Evolutionary conservation across 2,329 filamentous ascomycete genomes (phyloP).

Genomic region (Talaromyces sp.): DNA sequence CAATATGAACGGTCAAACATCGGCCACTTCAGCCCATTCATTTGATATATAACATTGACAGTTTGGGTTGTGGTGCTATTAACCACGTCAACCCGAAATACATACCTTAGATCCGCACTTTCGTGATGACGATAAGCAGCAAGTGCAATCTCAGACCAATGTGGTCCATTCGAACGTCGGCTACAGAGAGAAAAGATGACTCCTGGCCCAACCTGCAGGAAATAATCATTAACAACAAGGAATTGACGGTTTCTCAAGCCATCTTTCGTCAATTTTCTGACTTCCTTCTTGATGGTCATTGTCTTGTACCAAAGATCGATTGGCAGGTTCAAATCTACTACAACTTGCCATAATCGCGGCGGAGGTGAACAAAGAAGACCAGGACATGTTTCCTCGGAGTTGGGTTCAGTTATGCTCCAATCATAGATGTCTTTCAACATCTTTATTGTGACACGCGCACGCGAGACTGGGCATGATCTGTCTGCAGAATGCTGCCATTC

Average conservation of each 20-base stretch:
- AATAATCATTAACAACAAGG: slow-evolving; percentile 6
- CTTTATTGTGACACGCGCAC: background rate
- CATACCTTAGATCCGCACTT: background rate
- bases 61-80: background rate
- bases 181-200: slow-evolving; percentile 9
- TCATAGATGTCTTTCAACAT: background rate
- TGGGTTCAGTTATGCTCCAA: background rate
- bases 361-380: no score
- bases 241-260: background rate
- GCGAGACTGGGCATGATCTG: background rate
- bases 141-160: slow-evolving; percentile 13
- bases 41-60: background rate
- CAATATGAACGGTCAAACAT: background rate
- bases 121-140: slow-evolving; percentile 8
- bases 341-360: no score
- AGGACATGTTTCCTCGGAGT: no score
- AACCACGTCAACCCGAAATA: slow-evolving; percentile 8
- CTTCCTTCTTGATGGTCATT: background rate
- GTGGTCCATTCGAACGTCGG: slow-evolving; percentile 1
- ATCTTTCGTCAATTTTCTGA: background rate
- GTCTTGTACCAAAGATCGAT: background rate
- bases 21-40: background rate
- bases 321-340: no score
- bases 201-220: slow-evolving; percentile 3
- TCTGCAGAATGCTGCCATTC: background rate